Evolutionary conservation across 371 early-diverging fungal genomes (phyloP), one percentile per base, ranked within the genome.

Genomic region (Mortierella sp.): DNA sequence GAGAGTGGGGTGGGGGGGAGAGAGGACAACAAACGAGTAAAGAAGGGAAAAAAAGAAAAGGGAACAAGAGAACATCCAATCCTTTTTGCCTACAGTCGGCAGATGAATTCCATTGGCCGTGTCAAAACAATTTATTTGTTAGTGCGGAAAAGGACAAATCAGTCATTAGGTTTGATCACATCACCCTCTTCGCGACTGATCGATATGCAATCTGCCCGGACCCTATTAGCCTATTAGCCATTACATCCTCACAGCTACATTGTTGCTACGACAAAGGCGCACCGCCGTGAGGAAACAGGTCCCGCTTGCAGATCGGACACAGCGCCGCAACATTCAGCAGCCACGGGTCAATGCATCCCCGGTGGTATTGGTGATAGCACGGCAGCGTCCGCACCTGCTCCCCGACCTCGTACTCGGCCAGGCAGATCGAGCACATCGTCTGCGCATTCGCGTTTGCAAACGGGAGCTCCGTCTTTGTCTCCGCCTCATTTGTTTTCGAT

Each of bases 331-430:
- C 72, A 71, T 74, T 69, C 55, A 86, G 78, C 72, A 94, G 84
- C 95, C 95, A 95, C 48, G 92, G 89, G 88, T 96, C 96, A 44
- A 96, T 92, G 79, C 97, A 96, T 44, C 90, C 92, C 71, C 88
- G 87, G 82, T 97, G 97, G 88, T 94, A 97, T 40, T 93, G 95
- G 86, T 97, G 96, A 59, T 87, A 84, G 79, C 97, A 97, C 57
- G 91, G 89, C 57, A 97, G 83, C 19, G 92, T 89, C 48, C 96
- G 87, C 26, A 96, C 89, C 43, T 90, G 86, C 31, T 96, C 95
- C 9, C 89, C 92, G 0, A 89, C 87, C 21, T 89, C 91, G 84
- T 95, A 96, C n/a, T 90, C 90, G 72, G 92, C 90, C 31, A 97
- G 88, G 82, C 97, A 97, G 28, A 97, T 82, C 31, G 86, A 75